These are phyloP conservation scores for Penicillium coprophilum DNA, from an alignment of 495 filamentous ascomycete genomes.

Conservation along the genomic window DNA sequence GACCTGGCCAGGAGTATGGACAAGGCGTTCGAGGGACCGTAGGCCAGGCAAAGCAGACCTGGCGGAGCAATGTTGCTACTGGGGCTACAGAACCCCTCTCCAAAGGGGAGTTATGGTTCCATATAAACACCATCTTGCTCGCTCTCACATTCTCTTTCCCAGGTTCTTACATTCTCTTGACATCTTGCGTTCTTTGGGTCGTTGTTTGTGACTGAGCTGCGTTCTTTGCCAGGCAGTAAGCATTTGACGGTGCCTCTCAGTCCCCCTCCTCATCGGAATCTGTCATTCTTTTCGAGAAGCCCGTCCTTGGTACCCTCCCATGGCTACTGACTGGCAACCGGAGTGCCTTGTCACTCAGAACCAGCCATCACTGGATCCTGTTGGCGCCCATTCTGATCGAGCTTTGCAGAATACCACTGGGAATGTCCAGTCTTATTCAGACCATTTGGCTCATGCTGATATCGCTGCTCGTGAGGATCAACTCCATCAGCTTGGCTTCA, in stretches of 20 bases:
- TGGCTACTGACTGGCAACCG: constrained; percentile 51
- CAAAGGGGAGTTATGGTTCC: constrained; percentile 40
- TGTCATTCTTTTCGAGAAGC: constrained; percentile 54
- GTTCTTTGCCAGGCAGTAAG: constrained; percentile 47
- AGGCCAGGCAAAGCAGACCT: constrained; percentile 40
- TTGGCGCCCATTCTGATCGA: constrained; percentile 43
- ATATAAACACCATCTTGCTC: constrained; percentile 53
- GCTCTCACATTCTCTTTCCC: constrained; percentile 60
- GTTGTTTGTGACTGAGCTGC: constrained; percentile 42
- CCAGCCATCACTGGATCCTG: constrained; percentile 40
- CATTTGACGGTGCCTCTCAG: constrained; percentile 43
- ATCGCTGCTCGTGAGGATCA: constrained; percentile 37
- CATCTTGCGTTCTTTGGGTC: constrained; percentile 40
- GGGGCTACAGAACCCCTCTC: constrained; percentile 34
- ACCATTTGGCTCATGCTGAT: constrained; percentile 37
- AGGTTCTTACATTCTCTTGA: constrained; percentile 52
- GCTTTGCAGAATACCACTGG: constrained; percentile 52
- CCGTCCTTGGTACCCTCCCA: constrained; percentile 46
- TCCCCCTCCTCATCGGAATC: constrained; percentile 41
- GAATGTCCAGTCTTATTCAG: constrained; percentile 49
- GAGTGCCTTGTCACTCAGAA: constrained; percentile 46
- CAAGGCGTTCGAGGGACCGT: constrained; percentile 44
- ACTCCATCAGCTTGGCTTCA: constrained; percentile 40
- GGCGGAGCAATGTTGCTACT: constrained; percentile 42
- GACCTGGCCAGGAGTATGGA: constrained; percentile 37